Evolutionary conservation across 2,329 filamentous ascomycete species (phyloP), one percentile per base, ranked within the genome.

Genomic region (Aureobasidium vineae): DNA sequence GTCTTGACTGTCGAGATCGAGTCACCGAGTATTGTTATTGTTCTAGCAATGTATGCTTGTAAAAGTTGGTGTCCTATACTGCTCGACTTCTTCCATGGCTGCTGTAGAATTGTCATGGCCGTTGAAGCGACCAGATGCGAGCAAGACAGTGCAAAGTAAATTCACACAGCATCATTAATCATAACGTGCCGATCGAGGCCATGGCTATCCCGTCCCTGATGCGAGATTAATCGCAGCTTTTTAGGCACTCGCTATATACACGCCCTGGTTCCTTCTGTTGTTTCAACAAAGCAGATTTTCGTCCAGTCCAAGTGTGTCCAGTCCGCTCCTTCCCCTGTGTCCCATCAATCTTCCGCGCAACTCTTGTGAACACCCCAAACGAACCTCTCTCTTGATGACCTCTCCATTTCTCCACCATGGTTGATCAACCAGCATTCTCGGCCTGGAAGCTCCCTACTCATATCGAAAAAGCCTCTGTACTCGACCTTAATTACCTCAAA

Each of bases 401-500:
- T 28, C 8, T 28, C 15, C 16, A 21, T 15, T 23, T 23, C 16
- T 13, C 11, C 33, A 11, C 23, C 4, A 63, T 63, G 59, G 31
- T 23, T 28, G 31, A 63, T n/a, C 57, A 31, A 38, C 21, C 36
- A 33, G 49, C 11, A 26, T 57, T 49, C 41, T 49, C 63, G 31
- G 40, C 54, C 13, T 60, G 53, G 43, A 49, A 47, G 31, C 40
- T 43, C 15, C 41, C 40, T 40, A 11, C 16, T 57, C 49, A 38
- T 2, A 21, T 21, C 6, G 57, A 61, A 38, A 21, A 60, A n/a
- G 15, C 53, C 10, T 28, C 53, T 3, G 13, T 26, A 26, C 33
- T 67, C 23, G 64, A 71, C 45, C 63, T 69, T 5, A 68, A 74
- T 6, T 71, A 73, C 26, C 76, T 82, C 52, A 77, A 73, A 43